These are phyloP conservation scores for Chrysosporium keratinophilum DNA, from an alignment of 2,329 filamentous ascomycete genomes.

Conservation along the genomic window DNA sequence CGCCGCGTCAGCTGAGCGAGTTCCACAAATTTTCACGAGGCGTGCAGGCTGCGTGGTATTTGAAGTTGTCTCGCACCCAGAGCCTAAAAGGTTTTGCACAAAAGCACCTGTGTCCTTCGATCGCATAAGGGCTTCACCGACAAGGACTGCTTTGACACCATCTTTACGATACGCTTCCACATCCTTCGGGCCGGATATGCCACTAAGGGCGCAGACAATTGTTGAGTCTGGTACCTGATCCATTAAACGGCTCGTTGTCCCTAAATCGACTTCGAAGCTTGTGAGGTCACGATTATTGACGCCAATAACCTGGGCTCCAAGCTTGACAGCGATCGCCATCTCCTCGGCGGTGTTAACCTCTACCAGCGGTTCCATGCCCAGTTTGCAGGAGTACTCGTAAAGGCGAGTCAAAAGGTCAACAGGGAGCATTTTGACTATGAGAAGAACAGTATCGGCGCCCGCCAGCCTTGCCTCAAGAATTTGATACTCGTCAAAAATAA, in stretches of 20 bases:
- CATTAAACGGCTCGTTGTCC: constrained; percentile 80
- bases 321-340: constrained; percentile 74
- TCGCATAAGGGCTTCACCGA: constrained; percentile 93
- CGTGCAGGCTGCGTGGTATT: constrained; percentile 33
- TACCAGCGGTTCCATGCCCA: constrained; percentile 95
- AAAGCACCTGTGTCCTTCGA: constrained; percentile 73
- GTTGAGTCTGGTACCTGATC: constrained; percentile 75
- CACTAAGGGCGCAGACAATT: constrained; percentile 85
- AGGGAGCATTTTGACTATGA: constrained; percentile 98
- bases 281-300: constrained; percentile 97
- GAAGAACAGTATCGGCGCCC: constrained; percentile 83
- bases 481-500: constrained; percentile 96
- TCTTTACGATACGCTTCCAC: constrained; percentile 79
- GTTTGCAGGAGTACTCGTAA: constrained; percentile 76
- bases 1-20: constrained; percentile 70
- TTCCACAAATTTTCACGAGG: constrained; percentile 92
- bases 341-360: constrained; percentile 93
- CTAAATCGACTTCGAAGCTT: constrained; percentile 91
- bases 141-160: constrained; percentile 83
- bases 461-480: constrained; percentile 88
- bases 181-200: constrained; percentile 80
- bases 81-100: constrained; percentile 70
- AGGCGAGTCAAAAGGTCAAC: constrained; percentile 60
- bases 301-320: constrained; percentile 84
- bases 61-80: constrained; percentile 24